Evolutionary conservation across 2,329 filamentous ascomycete species (phyloP), one percentile per base, ranked within the genome.

Genomic region (Sarocladium kiliense): DNA sequence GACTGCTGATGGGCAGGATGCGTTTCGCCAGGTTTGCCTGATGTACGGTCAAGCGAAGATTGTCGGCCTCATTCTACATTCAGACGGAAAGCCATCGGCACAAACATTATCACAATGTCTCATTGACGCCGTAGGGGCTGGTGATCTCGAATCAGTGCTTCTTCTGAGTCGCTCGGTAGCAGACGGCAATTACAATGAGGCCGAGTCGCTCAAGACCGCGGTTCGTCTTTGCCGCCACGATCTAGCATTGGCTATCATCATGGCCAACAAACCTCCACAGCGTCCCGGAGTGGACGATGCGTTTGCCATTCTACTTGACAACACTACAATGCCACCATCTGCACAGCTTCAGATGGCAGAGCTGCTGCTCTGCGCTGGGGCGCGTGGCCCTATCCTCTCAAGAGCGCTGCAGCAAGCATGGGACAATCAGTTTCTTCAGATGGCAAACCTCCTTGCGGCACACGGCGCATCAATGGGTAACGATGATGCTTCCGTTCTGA

Each of bases 341-440:
- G 74, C 77, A 30, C 82, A 79, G 61, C 66, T 80, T 41, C 72
- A 73, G 2, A 68, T 85, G 58, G 71, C 78, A 0, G 81, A 86
- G 62, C 67, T 82, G 2, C 63, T 86, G 1, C 70, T 86, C 1
- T 84, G 81, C 54, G 81, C 79, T 1, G 82, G 82, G 0, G 81
- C 81, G 1, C 69, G 72, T 12, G 82, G 82, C 1, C 75, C 80
- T 14, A 67, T 72, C 1, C 66, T 81, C 1, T 73, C 78, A 0
- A 66, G 69, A 27, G 78, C 77, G 0, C 68, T 85, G 1, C 66
- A 77, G 6, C 69, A 76, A 30, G 77, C 80, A 0, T 77, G 75
- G 53, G 68, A 73, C 6, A 72, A 71, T 2, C 75, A 77, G 42
- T 82, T 78, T 57, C 71, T 77, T 55, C 78, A 81, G 39, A 79